Evolutionary conservation across 2,329 filamentous ascomycete genomes (phyloP), one percentile per base, ranked within the genome.

Genomic region (Diaporthe eres): DNA sequence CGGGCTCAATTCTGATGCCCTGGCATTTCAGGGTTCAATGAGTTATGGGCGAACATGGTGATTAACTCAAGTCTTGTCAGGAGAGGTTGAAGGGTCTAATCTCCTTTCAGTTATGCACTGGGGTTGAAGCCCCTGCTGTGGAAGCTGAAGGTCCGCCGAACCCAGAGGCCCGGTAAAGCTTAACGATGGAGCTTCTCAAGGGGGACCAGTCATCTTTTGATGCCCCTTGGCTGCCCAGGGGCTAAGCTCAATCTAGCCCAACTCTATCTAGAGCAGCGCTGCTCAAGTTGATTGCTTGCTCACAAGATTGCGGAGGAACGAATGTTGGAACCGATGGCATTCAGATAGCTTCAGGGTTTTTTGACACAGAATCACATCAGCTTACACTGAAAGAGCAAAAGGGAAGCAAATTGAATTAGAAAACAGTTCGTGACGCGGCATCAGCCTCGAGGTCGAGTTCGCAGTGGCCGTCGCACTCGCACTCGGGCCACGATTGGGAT

Each of bases 81-180:
- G 65, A 55, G 49, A 6, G 13, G 19, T 10, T 31, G 13, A 25
- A 31, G 34, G 9, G 34, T 28, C 49, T 31, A 70, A 70, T 70
- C n/a, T 55, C 65, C 65, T 53, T 68, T 53, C 13, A 13, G 49
- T 53, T 25, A 68, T 68, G 65, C 65, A 37, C 31, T 7, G 31
- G 47, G 13, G 13, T 28, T 8, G 22, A 13, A 53, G 22, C 19
- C 61, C 44, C 44, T 49, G 61, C 12, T 2, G 4, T 25, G 63
- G 19, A 39, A 53, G 44, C 63, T 53, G 9, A 2, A 37, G 31
- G 22, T 39, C 31, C 65, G 31, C 47, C 49, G 22, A 39, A n/a
- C 65, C 63, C 63, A 51, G 31, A 53, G n/a, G 31, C 34, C 65
- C 25, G 65, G 65, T 55, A 70, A 70, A 70, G 47, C 34, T 70